A percentile compares a stretch with the other conserved stretches of the same genome.
These are phyloP conservation scores for Aureobasidium sp. DNA, from an alignment of 2,329 filamentous ascomycete genomes.

Conservation along the genomic window DNA sequence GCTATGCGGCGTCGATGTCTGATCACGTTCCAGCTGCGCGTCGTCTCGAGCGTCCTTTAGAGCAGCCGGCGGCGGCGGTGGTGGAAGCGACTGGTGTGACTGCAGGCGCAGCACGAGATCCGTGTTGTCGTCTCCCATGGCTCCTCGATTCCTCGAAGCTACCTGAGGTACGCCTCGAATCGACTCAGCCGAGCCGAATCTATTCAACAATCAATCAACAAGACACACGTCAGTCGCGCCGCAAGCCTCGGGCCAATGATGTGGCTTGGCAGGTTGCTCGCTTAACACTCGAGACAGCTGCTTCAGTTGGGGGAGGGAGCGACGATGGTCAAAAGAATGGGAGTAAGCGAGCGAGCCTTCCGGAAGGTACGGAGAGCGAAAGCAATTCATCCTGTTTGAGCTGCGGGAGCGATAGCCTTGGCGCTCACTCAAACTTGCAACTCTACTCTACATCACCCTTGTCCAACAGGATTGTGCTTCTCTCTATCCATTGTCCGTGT, in stretches of 20 bases:
- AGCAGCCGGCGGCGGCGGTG: not conserved
- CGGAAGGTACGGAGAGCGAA: not conserved
- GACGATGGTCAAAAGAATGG: constrained; percentile 4
- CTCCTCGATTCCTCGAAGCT: not conserved
- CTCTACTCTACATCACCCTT: too few species aligned
- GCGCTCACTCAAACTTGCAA: not conserved
- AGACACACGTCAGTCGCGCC: constrained; percentile 7
- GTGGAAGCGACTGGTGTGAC: not conserved
- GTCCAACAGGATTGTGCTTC: not conserved
- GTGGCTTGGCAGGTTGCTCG: constrained; percentile 6
- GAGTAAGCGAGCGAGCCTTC: not conserved
- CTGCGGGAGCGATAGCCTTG: not conserved
- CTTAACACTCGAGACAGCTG: not conserved
- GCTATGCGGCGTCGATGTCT: not conserved
- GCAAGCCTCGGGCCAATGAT: constrained; percentile 9
- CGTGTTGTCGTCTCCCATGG: not conserved
- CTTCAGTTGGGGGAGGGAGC: not conserved
- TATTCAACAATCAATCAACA: constrained; percentile 7
- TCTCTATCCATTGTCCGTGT: not conserved
- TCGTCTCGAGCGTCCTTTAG: not conserved
- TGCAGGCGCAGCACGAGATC: constrained; percentile 7
- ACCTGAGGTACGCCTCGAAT: not conserved
- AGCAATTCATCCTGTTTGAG: not conserved
- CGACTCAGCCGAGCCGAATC: constrained; percentile 8
- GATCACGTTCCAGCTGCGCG: not conserved